Conservation (phyloP, 768 basidiomycete genomes). For the Chalciporus pseudorubinellus region DNA sequence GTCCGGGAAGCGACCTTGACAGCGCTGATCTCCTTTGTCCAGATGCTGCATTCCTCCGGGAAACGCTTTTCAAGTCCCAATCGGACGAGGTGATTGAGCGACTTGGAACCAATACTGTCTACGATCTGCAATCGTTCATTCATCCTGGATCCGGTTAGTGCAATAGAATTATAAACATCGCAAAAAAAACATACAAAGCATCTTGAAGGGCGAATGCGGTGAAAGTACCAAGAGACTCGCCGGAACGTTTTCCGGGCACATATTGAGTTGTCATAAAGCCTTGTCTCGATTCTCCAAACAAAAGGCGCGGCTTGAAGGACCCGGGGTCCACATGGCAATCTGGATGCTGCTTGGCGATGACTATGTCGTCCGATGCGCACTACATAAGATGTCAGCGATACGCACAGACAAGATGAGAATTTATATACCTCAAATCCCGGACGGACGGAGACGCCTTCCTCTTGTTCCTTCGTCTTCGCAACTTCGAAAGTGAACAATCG, state of each 20-base stretch:
- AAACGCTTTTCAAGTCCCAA: constrained; percentile 34
- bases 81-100: constrained; percentile 28
- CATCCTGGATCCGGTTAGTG: constrained; percentile 15
- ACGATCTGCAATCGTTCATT: constrained; percentile 28
- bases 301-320: constrained; percentile 30
- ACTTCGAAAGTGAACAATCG: constrained; percentile 58
- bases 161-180: not conserved
- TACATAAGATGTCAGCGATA: not conserved
- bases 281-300: constrained; percentile 43
- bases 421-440: constrained; percentile 47
- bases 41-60: constrained; percentile 21
- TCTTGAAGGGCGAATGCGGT: constrained; percentile 20
- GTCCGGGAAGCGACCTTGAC: not conserved
- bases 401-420: not conserved
- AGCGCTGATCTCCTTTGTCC: constrained; percentile 17
- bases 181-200: constrained; percentile 19
- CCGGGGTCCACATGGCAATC: constrained; percentile 21
- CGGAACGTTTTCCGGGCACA: constrained; percentile 16
- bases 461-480: constrained; percentile 54
- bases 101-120: constrained; percentile 20
- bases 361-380: constrained; percentile 21
- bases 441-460: constrained; percentile 44
- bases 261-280: constrained; percentile 37
- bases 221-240: constrained; percentile 4
- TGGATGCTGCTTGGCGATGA: constrained; percentile 14